These are phyloP conservation scores for Triangularia verruculosa DNA, from an alignment of 2,329 filamentous ascomycete genomes.

Conservation along the genomic window DNA sequence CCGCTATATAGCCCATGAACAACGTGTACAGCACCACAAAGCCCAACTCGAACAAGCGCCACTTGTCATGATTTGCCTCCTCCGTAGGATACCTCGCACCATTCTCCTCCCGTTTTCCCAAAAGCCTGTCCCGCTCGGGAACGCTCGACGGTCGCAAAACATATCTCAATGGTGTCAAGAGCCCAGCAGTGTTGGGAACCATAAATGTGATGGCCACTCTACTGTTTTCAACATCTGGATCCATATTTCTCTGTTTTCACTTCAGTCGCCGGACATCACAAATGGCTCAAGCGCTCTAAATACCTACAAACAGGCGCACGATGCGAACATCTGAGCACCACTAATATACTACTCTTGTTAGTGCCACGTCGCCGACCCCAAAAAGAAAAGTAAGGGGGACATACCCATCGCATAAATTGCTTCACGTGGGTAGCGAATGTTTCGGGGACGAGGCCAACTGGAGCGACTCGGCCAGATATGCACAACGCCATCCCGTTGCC, in stretches of 20 bases:
- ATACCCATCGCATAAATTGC: slow-evolving; percentile 52
- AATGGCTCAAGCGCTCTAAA: neutral
- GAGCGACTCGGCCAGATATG: slow-evolving; percentile 56
- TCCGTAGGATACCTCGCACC: neutral
- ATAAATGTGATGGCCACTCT: slow-evolving; percentile 60
- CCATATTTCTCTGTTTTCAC: slow-evolving; percentile 37
- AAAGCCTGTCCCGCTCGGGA: slow-evolving; percentile 55
- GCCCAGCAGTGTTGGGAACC: slow-evolving; percentile 52
- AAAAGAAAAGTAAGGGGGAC: too few species aligned
- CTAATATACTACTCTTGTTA: slow-evolving; percentile 4
- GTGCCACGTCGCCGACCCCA: neutral
- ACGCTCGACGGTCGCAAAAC: slow-evolving; percentile 58
- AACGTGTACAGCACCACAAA: neutral
- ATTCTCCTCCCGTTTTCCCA: slow-evolving; percentile 34
- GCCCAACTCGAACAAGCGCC: neutral
- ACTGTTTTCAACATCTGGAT: slow-evolving; percentile 56
- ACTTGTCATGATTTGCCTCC: neutral
- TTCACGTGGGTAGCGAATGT: slow-evolving; percentile 54
- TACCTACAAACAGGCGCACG: neutral
- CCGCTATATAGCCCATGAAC: neutral
- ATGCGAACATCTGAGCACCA: slow-evolving; percentile 43
- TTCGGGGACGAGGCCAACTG: slow-evolving; percentile 59
- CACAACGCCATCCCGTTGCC: slow-evolving; percentile 60
- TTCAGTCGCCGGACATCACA: neutral
- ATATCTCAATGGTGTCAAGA: slow-evolving; percentile 58